Conservation (phyloP, 140 eudicot species). For the Bidens hawaiensis region DNA sequence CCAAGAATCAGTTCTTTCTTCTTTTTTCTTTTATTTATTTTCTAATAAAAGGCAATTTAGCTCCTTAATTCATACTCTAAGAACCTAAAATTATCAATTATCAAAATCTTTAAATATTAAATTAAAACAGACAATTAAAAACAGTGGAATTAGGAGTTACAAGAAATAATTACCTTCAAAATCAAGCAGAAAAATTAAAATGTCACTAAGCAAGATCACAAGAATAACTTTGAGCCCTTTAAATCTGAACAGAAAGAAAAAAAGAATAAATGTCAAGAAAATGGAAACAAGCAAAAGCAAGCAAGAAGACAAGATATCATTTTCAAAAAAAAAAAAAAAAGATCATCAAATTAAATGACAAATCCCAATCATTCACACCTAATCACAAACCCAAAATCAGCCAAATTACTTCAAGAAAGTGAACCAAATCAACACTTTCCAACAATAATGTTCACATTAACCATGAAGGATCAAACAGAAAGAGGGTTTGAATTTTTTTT, state of each 20-base stretch:
- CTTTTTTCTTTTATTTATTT: background rate
- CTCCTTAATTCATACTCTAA: slow-evolving; percentile 7
- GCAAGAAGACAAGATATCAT: slow-evolving; percentile 7
- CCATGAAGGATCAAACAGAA: background rate
- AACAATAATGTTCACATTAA: background rate
- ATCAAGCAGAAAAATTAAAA: background rate
- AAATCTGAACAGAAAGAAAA: slow-evolving; percentile 3
- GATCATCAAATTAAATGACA: background rate
- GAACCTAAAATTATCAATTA: slow-evolving; percentile 17
- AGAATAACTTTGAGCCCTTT: background rate
- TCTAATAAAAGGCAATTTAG: background rate
- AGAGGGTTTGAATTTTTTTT: background rate
- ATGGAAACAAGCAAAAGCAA: background rate
- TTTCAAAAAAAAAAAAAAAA: slow-evolving; percentile 3
- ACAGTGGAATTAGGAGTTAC: background rate
- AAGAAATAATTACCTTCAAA: slow-evolving; percentile 3
- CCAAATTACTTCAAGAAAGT: background rate
- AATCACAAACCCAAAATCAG: background rate
- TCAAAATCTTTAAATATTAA: background rate
- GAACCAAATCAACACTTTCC: background rate
- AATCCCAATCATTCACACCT: background rate
- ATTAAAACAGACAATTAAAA: background rate
- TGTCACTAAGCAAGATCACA: background rate
- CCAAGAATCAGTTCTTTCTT: background rate
- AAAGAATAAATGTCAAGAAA: background rate